These are phyloP conservation scores for Xylaria hypoxylon DNA, from an alignment of 2,329 filamentous ascomycete genomes.

Conservation along the genomic window DNA sequence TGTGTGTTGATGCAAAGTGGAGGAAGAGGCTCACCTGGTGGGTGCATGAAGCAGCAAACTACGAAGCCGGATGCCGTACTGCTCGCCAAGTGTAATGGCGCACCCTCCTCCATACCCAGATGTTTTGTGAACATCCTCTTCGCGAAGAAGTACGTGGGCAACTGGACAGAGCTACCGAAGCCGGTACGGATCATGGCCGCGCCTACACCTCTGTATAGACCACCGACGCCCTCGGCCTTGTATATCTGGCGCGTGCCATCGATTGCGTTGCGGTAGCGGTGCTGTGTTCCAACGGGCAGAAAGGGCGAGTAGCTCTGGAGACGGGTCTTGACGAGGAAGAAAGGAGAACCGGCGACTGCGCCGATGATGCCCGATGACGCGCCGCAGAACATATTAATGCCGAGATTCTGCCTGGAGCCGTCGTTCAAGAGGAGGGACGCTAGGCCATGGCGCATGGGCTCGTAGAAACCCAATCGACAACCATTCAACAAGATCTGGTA, in stretches of 20 bases:
- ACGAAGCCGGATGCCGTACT: conserved; percentile 93
- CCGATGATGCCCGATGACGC: conserved; percentile 90
- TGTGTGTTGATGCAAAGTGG: neutral
- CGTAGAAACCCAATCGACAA: conserved; percentile 96
- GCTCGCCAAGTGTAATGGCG: conserved; percentile 86
- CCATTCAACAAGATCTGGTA: conserved; percentile 98
- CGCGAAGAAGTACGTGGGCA: conserved; percentile 98
- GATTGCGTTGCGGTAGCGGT: conserved; percentile 85
- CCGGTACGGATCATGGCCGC: conserved; percentile 97
- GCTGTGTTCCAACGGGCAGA: conserved; percentile 95
- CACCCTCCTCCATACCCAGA: conserved; percentile 89
- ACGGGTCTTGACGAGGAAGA: conserved; percentile 97
- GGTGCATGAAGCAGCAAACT: conserved; percentile 98
- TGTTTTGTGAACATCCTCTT: conserved; percentile 87
- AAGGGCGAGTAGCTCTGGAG: conserved; percentile 94
- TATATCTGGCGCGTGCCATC: conserved; percentile 89
- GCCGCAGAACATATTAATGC: conserved; percentile 93
- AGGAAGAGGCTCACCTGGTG: conserved; percentile 73
- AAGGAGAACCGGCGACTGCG: conserved; percentile 91
- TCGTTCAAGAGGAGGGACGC: conserved; percentile 78
- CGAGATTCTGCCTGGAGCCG: conserved; percentile 81
- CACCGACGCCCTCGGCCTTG: conserved; percentile 77
- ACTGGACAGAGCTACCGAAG: conserved; percentile 93
- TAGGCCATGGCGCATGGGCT: conserved; percentile 83
- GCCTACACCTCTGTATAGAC: conserved; percentile 89